Percentiles rank a stretch among this genome's conserved stretches.
phyloP scores from a whole-genome alignment of 2,329 filamentous ascomycete species.

The Pleoardoris graminearum region DNA sequence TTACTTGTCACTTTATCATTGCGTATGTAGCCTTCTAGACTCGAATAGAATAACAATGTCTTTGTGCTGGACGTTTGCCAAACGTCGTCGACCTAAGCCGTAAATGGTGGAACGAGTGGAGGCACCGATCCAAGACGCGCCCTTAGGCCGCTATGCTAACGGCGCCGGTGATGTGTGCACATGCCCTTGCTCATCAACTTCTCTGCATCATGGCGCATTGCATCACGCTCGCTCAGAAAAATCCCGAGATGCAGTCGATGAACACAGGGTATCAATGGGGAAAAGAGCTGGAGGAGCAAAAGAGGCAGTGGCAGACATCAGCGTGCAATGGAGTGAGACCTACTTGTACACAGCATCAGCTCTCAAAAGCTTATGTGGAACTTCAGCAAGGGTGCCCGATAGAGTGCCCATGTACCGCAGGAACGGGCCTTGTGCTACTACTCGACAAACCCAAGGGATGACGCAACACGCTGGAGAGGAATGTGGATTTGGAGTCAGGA shows the following conservation, averaged over 20 bases:
- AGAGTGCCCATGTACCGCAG: neutral
- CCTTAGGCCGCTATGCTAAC: neutral
- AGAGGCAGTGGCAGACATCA: too few relatives aligned
- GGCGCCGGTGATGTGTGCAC: neutral
- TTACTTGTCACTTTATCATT: too few relatives aligned
- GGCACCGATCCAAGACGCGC: neutral
- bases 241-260: too few relatives aligned
- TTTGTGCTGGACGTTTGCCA: too few relatives aligned
- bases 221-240: neutral
- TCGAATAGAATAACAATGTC: too few relatives aligned
- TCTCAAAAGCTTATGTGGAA: neutral
- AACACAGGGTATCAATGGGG: too few relatives aligned
- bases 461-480: neutral
- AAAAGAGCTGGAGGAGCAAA: too few relatives aligned
- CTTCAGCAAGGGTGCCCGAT: neutral
- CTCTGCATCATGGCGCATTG: neutral
- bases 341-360: neutral
- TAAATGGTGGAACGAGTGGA: conserved; percentile 1
- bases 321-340: too few relatives aligned
- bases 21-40: too few relatives aligned
- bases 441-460: neutral
- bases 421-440: conserved; percentile 1
- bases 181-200: neutral
- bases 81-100: neutral
- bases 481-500: neutral